phyloP scores from a whole-genome alignment of 192 early-diverging fungal species.

The Geranomyces variabilis region DNA sequence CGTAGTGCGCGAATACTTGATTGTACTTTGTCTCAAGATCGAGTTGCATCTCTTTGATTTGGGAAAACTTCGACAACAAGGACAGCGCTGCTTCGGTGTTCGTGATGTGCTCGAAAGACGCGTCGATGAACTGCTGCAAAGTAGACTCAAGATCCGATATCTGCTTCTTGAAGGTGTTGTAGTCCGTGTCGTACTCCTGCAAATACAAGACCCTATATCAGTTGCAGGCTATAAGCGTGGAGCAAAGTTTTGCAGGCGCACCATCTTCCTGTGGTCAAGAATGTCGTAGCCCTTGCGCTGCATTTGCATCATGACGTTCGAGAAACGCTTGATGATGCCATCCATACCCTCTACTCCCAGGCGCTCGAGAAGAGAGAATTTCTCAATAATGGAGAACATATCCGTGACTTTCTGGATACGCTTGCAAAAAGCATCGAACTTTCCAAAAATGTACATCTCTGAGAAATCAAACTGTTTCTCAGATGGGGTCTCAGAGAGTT shows the following conservation, averaged over 20 bases:
- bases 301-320: conserved; percentile 64
- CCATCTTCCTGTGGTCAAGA: conserved; percentile 69
- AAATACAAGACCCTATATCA: background rate
- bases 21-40: conserved; percentile 72
- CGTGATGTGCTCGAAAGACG: conserved; percentile 63
- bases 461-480: conserved; percentile 73
- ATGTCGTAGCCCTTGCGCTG: conserved; percentile 72
- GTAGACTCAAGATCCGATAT: conserved; percentile 62
- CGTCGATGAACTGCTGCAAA: conserved; percentile 67
- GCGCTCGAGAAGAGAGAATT: conserved; percentile 59
- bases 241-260: conserved; percentile 6
- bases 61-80: conserved; percentile 58
- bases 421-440: conserved; percentile 73
- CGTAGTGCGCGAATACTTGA: conserved; percentile 66
- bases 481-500: conserved; percentile 61
- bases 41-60: conserved; percentile 68
- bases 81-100: conserved; percentile 65
- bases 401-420: conserved; percentile 70
- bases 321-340: conserved; percentile 59
- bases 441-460: conserved; percentile 74
- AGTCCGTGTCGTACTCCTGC: conserved; percentile 68
- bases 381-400: conserved; percentile 71
- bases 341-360: conserved; percentile 72
- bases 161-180: conserved; percentile 67
- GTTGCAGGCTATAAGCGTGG: background rate